Conservation (phyloP, 768 basidiomycete species). For the Suillus americanus region DNA sequence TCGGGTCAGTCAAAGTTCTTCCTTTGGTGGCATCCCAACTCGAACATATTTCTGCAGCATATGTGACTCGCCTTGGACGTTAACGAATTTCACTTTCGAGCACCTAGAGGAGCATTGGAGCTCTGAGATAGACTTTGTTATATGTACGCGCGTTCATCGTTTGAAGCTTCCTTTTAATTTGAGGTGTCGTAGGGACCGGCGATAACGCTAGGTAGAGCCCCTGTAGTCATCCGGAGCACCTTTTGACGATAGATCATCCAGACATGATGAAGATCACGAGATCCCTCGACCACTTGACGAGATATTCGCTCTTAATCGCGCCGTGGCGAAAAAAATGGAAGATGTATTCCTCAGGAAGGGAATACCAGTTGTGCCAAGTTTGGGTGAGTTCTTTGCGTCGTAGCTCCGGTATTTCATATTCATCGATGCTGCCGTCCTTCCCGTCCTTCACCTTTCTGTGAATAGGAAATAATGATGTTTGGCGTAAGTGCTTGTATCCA, state of each 20-base stretch:
- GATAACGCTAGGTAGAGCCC: slow-evolving; percentile 63
- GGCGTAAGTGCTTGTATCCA: slow-evolving; percentile 54
- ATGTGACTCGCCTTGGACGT: slow-evolving; percentile 77
- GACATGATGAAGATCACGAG: slow-evolving; percentile 83
- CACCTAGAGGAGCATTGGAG: slow-evolving; percentile 79
- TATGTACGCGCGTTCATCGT: slow-evolving; percentile 51
- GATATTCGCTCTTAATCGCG: slow-evolving; percentile 74
- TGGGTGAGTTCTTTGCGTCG: slow-evolving; percentile 48
- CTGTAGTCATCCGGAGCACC: neutral
- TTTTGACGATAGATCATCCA: slow-evolving; percentile 23
- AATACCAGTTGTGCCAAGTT: slow-evolving; percentile 77
- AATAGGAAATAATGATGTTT: slow-evolving; percentile 88
- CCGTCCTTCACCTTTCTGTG: neutral
- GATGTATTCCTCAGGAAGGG: slow-evolving; percentile 66
- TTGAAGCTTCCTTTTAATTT: slow-evolving; percentile 5
- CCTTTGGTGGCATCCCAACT: neutral
- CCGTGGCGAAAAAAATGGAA: slow-evolving; percentile 67
- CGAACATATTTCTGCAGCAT: slow-evolving; percentile 31
- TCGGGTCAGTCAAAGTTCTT: slow-evolving; percentile 47
- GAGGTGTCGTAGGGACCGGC: slow-evolving; percentile 58
- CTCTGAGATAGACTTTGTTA: slow-evolving; percentile 84
- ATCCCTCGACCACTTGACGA: slow-evolving; percentile 80
- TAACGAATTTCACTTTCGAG: slow-evolving; percentile 83
- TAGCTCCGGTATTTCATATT: slow-evolving; percentile 1
- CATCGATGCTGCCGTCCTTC: neutral